Evolutionary conservation across 2,329 filamentous ascomycete genomes (phyloP).

Genomic region (Talaromyces atroroseus): DNA sequence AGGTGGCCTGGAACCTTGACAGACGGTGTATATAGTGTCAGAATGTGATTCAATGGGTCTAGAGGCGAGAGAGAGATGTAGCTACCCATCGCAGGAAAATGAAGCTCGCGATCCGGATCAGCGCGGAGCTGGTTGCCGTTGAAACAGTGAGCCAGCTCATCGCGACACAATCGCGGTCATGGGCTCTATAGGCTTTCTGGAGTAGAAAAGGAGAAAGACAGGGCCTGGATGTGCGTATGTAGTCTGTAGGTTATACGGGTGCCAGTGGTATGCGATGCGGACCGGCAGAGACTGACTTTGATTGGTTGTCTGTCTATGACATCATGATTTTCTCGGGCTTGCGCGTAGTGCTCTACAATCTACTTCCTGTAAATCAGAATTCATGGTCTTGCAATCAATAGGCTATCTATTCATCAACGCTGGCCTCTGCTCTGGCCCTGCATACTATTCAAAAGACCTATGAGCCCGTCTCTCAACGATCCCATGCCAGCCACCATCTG

Average conservation of each 20-base stretch:
- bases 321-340: no score
- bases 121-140: conserved; percentile 32
- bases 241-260: no score
- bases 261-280: no score
- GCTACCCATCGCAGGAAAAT: conserved; percentile 43
- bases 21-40: conserved; percentile 5
- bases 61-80: not conserved
- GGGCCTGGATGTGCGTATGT: no score
- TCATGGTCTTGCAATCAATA: no score
- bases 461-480: conserved; percentile 27
- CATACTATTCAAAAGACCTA: conserved; percentile 22
- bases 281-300: no score
- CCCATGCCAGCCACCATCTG: conserved; percentile 23
- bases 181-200: no score
- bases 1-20: conserved; percentile 36
- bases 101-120: conserved; percentile 33
- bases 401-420: no score
- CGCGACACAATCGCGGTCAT: not conserved
- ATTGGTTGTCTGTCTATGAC: no score
- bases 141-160: conserved; percentile 24
- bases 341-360: no score
- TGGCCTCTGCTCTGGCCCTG: conserved; percentile 25
- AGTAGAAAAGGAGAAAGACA: not conserved
- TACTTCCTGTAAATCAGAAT: no score
- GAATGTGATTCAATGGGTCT: conserved; percentile 1